A percentile compares a stretch with the other conserved stretches of the same genome.
These are phyloP conservation scores for Helicocarpus griseus DNA, from an alignment of 2,329 filamentous ascomycete species.

Conservation along the genomic window DNA sequence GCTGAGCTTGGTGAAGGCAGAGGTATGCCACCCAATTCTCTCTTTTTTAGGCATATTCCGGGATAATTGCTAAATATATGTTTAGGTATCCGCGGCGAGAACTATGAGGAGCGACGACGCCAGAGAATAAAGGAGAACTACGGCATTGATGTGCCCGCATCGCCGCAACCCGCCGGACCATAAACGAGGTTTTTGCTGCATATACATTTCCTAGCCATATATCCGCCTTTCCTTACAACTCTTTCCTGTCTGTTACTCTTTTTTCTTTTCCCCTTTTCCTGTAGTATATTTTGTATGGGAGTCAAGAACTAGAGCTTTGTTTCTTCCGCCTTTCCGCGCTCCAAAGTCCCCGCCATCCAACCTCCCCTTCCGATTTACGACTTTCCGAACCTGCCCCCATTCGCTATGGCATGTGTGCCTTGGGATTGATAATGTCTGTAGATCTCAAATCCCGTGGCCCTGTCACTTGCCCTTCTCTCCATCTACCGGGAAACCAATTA, in stretches of 20 bases:
- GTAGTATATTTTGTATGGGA: slow-evolving; percentile 4
- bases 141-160: slow-evolving; percentile 69
- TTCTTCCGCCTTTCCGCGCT: not conserved
- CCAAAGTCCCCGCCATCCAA: too few relatives aligned
- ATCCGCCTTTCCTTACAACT: slow-evolving; percentile 1
- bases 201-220: slow-evolving; percentile 3
- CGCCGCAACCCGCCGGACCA: slow-evolving; percentile 37
- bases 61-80: slow-evolving; percentile 4
- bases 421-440: not conserved
- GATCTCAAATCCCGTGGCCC: not conserved
- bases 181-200: slow-evolving; percentile 17
- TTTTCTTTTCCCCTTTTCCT: slow-evolving; percentile 6
- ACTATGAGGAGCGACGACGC: slow-evolving; percentile 75
- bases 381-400: not conserved
- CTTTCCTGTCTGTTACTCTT: slow-evolving; percentile 15
- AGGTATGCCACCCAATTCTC: slow-evolving; percentile 45
- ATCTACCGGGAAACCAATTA: not conserved
- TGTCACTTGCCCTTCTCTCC: not conserved
- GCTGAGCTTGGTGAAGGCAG: slow-evolving; percentile 76
- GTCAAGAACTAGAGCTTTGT: not conserved
- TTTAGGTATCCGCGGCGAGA: slow-evolving; percentile 66
- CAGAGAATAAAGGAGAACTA: slow-evolving; percentile 79
- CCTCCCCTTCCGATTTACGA: not conserved
- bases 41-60: not conserved
- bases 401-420: not conserved